phyloP scores from a whole-genome alignment of 345 rosid genomes.

The Garcia nutans region DNA sequence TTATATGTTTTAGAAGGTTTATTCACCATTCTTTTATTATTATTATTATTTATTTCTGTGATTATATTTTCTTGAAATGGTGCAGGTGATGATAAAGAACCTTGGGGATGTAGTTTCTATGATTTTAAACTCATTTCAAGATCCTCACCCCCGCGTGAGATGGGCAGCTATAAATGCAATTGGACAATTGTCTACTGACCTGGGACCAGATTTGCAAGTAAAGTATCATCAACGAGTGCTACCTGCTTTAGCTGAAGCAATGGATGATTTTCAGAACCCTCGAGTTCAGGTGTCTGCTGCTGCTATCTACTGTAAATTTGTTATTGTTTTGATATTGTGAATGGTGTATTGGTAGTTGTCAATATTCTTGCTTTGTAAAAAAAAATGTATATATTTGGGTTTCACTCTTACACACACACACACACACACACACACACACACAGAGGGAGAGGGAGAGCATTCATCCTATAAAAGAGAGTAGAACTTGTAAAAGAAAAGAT shows the following conservation, averaged over 20 bases:
- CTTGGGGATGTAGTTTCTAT: constrained; percentile 83
- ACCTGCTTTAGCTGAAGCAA: constrained; percentile 75
- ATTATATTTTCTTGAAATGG: constrained; percentile 24
- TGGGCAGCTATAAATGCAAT: constrained; percentile 99
- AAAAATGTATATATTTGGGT: background rate
- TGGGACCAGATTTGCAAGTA: constrained; percentile 94
- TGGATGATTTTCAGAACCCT: constrained; percentile 94
- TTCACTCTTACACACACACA: background rate
- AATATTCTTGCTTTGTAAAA: background rate
- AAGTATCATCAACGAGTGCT: constrained; percentile 74
- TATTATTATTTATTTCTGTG: constrained; percentile 58
- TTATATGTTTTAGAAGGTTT: background rate
- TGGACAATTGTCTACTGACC: constrained; percentile 90
- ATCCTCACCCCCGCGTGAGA: constrained; percentile 92
- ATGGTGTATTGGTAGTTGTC: background rate
- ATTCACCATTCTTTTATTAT: constrained; percentile 47
- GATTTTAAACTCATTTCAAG: constrained; percentile 79
- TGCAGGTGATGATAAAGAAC: constrained; percentile 41
- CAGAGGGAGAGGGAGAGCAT: background rate
- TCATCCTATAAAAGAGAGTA: background rate
- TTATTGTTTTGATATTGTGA: background rate
- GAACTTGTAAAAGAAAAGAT: background rate
- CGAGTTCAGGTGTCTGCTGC: constrained; percentile 70
- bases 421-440: no score
- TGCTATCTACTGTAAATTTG: background rate